Evolutionary conservation across 2,329 filamentous ascomycete genomes (phyloP), one percentile per base, ranked within the genome.

Genomic region (Elsinoe ampelina): DNA sequence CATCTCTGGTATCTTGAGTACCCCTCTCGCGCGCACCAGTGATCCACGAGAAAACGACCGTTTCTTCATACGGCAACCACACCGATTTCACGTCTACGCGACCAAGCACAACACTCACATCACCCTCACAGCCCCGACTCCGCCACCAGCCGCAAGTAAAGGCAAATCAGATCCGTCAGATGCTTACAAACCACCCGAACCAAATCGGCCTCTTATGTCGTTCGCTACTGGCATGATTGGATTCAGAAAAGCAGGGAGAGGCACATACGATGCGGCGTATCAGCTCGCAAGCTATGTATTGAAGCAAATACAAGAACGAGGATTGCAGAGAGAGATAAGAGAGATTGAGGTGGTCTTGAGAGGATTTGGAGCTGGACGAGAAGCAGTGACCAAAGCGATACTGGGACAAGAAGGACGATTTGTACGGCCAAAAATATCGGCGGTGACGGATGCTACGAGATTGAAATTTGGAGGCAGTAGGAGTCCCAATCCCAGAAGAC

Each of bases 81-180:
- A 89, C 75, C 89, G 95, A 70, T 80, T 98, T 61, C 89, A 95
- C 75, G 78, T 98, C 70, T 92, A 83, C 73, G 76, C 86, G 26
- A 85, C 87, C 70, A 95, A 89, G 75, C 93, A 96, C 80, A 98
- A 98, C 76, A 93, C 89, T 17, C 89, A 97, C 72, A 81, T 98
- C 66, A 96, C 91, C 1, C 81, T 96, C 63, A 89, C 90, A 19
- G 84, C 85, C 66, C 91, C 93, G 26, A 56, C 65, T 4, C 89
- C 69, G 80, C 86, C 64, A 36, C 41, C 41, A 22, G 26, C 41
- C 5, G 20, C 41, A 12, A 45, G 41, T 17, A 63, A 67, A 58
- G 67, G 63, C 57, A 69, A 68, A 58, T 30, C 10, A 13, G 54
- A 56, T 13, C 61, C 65, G 58, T 60, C 68, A 48, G 81, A 89